Percentiles rank a stretch among this genome's conserved stretches.
phyloP scores from a whole-genome alignment of 768 basidiomycete species.

The Termitomyces sp. region DNA sequence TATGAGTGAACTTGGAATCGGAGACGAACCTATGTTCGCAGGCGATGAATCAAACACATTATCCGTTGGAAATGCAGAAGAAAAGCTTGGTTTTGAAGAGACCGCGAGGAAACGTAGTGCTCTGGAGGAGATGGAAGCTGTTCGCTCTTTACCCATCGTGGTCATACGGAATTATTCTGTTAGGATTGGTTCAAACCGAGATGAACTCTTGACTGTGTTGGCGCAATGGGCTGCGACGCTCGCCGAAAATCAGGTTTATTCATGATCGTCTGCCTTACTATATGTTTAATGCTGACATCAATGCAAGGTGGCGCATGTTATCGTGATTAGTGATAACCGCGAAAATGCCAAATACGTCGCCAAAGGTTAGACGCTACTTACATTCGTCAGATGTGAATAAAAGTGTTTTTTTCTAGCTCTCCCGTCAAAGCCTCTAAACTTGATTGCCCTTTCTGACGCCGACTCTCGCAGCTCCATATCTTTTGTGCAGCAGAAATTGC shows the following conservation, averaged over 20 bases:
- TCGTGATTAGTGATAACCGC: slow-evolving; percentile 86
- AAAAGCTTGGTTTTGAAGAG: slow-evolving; percentile 13
- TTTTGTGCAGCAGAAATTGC: slow-evolving; percentile 77
- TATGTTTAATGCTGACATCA: neutral
- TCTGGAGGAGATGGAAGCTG: slow-evolving; percentile 42
- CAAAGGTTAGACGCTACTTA: slow-evolving; percentile 47
- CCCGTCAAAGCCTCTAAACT: slow-evolving; percentile 75
- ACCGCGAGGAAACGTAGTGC: slow-evolving; percentile 22
- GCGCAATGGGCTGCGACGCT: slow-evolving; percentile 82
- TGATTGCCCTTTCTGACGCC: slow-evolving; percentile 81
- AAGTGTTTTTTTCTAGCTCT: slow-evolving; percentile 44
- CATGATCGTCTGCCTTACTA: neutral
- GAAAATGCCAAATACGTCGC: slow-evolving; percentile 83
- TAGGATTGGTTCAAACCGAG: slow-evolving; percentile 49
- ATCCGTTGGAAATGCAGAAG: slow-evolving; percentile 6
- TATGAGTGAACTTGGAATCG: slow-evolving; percentile 82
- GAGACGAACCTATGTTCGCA: slow-evolving; percentile 55
- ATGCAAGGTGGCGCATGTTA: slow-evolving; percentile 79
- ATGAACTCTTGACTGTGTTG: slow-evolving; percentile 70
- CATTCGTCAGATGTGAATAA: neutral
- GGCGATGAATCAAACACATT: neutral
- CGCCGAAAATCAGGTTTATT: slow-evolving; percentile 67
- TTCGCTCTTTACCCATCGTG: slow-evolving; percentile 75
- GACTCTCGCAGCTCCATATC: slow-evolving; percentile 72
- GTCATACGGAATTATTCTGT: slow-evolving; percentile 76